These are phyloP conservation scores for Stachybotrys chartarum DNA, from an alignment of 2,329 filamentous ascomycete genomes.

Conservation along the genomic window DNA sequence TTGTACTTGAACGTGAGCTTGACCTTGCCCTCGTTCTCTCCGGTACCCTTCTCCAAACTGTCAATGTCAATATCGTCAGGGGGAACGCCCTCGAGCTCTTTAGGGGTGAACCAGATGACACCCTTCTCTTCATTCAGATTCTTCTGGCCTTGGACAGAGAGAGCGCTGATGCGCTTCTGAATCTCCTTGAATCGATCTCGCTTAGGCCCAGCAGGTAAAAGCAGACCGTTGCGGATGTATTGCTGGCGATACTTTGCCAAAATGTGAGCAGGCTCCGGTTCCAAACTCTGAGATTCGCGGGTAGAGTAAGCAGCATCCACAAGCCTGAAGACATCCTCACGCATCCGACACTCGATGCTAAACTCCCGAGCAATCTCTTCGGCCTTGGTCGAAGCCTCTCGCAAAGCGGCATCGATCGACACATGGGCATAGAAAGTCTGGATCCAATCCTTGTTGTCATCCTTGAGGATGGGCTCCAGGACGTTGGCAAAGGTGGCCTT, in stretches of 20 bases:
- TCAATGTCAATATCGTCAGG: slow-evolving; percentile 58
- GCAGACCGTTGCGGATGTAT: slow-evolving; percentile 70
- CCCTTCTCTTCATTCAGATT: slow-evolving; percentile 77
- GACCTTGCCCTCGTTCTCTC: slow-evolving; percentile 65
- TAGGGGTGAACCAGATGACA: slow-evolving; percentile 69
- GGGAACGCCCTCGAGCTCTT: slow-evolving; percentile 70
- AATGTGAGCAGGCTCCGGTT: slow-evolving; percentile 63
- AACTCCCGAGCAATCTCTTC: slow-evolving; percentile 73
- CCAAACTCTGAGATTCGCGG: slow-evolving; percentile 46
- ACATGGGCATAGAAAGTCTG: slow-evolving; percentile 75
- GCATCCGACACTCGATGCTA: slow-evolving; percentile 70
- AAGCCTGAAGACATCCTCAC: slow-evolving; percentile 69
- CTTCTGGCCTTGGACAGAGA: slow-evolving; percentile 71
- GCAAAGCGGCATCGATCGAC: slow-evolving; percentile 58
- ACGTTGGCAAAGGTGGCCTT: slow-evolving; percentile 49
- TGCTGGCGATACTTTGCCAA: slow-evolving; percentile 72
- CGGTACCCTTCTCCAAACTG: slow-evolving; percentile 62
- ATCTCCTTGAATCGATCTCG: slow-evolving; percentile 80
- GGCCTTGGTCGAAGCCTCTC: slow-evolving; percentile 70
- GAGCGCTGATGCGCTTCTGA: slow-evolving; percentile 69
- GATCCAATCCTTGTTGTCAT: slow-evolving; percentile 59
- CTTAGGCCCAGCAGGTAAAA: slow-evolving; percentile 60
- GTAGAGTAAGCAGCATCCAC: slow-evolving; percentile 51
- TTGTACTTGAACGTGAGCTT: slow-evolving; percentile 79
- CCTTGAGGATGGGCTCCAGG: slow-evolving; percentile 60